Evolutionary conservation across 1,139 yeast genomes (phyloP).

Genomic region (Yamadazyma diddensiae): DNA sequence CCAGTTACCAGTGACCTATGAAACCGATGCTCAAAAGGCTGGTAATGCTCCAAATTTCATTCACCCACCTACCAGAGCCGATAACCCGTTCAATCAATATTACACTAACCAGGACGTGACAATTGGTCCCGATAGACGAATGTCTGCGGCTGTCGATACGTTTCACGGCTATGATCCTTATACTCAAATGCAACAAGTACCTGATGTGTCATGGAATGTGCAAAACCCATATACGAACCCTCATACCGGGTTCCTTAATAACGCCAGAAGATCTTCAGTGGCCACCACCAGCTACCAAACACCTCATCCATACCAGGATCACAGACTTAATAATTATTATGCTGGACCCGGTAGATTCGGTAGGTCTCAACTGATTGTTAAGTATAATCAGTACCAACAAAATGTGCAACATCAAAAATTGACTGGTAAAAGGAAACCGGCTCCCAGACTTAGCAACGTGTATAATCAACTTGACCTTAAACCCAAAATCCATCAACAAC

Average conservation of each 20-base stretch:
- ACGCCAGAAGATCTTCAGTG: conserved; percentile 37
- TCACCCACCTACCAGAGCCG: conserved; percentile 48
- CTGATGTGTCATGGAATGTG: conserved; percentile 2
- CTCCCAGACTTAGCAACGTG: conserved; percentile 40
- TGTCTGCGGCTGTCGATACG: conserved; percentile 44
- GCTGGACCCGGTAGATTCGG: conserved; percentile 13
- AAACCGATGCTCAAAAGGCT: conserved; percentile 24
- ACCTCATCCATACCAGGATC: conserved; percentile 6
- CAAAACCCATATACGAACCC: conserved; percentile 14
- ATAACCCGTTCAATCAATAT: conserved; percentile 47
- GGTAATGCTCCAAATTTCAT: conserved; percentile 25
- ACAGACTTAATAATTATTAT: conserved; percentile 7
- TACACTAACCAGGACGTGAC: conserved; percentile 40
- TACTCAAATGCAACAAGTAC: background rate
- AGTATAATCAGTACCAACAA: conserved; percentile 38
- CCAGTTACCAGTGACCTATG: conserved; percentile 53
- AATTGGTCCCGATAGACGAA: conserved; percentile 33
- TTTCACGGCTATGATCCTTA: conserved; percentile 7
- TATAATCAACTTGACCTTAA: conserved; percentile 50
- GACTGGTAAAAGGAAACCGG: conserved; percentile 26
- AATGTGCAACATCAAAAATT: conserved; percentile 25
- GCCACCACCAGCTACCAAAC: conserved; percentile 27
- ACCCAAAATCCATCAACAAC: conserved; percentile 62
- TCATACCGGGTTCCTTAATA: conserved; percentile 12
- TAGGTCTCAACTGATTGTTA: conserved; percentile 36